These are phyloP conservation scores for Pleurotus eryngii DNA, from an alignment of 768 basidiomycete species.

Conservation along the genomic window DNA sequence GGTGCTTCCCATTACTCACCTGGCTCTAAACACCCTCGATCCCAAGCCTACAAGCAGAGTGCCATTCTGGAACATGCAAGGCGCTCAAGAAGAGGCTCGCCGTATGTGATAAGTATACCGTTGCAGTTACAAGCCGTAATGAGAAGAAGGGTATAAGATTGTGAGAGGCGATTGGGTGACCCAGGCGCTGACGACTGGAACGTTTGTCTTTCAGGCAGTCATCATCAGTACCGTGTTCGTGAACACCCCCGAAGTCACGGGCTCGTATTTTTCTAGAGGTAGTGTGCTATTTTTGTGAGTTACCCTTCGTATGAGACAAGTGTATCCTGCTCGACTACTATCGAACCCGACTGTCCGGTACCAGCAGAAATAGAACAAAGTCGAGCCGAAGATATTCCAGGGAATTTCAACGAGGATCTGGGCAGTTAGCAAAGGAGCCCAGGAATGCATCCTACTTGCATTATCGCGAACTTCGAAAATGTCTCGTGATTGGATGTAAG, in stretches of 20 bases:
- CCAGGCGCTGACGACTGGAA: conserved; percentile 24
- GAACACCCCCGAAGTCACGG: conserved; percentile 46
- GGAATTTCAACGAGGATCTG: conserved; percentile 57
- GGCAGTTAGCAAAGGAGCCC: conserved; percentile 55
- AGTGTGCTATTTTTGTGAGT: conserved; percentile 70
- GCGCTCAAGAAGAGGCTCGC: conserved; percentile 27
- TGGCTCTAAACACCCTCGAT: conserved; percentile 8
- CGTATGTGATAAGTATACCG: conserved; percentile 36
- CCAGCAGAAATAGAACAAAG: conserved; percentile 63
- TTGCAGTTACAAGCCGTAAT: conserved; percentile 45
- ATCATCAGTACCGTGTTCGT: conserved; percentile 64
- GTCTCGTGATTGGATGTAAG: conserved; percentile 54
- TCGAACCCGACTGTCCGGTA: conserved; percentile 68
- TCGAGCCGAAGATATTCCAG: conserved; percentile 58
- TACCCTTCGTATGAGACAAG: conserved; percentile 33
- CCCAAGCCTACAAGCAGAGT: conserved; percentile 39
- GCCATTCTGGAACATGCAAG: conserved; percentile 50
- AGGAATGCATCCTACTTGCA: conserved; percentile 58
- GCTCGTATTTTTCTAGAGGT: conserved; percentile 67
- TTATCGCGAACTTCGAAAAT: conserved; percentile 70
- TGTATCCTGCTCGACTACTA: conserved; percentile 52
- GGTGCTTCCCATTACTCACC: neutral
- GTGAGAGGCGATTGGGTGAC: conserved; percentile 31
- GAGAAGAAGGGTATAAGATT: conserved; percentile 39
- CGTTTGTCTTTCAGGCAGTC: conserved; percentile 32